Percentiles rank a stretch among this genome's conserved stretches.
Conservation (phyloP, 139 green algal genomes). For the Ulvella scutata region DNA sequence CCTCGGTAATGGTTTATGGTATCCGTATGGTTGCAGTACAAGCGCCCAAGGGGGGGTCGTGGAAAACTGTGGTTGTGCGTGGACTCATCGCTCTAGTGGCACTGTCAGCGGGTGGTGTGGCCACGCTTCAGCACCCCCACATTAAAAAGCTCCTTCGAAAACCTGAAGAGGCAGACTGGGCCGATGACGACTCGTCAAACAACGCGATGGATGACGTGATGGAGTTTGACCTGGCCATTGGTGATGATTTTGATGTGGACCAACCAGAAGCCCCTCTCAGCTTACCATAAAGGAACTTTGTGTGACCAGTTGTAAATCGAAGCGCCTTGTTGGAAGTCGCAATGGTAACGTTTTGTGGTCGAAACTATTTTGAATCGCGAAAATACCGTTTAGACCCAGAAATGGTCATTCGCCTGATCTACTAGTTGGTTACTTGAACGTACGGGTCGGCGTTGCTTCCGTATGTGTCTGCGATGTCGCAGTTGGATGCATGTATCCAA, state of each 20-base stretch:
- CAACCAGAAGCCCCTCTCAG: not conserved
- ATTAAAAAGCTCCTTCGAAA: not conserved
- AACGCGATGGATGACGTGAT: not conserved
- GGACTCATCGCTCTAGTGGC: not conserved
- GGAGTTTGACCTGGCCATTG: not conserved
- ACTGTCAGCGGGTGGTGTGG: not conserved
- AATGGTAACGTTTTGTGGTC: too few relatives aligned
- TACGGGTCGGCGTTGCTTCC: not conserved
- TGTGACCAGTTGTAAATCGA: not conserved
- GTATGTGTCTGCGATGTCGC: not conserved
- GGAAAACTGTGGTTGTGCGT: not conserved
- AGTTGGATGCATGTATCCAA: not conserved
- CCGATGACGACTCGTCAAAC: not conserved
- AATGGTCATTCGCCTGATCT: not conserved
- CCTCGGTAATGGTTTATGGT: not conserved
- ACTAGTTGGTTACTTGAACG: not conserved
- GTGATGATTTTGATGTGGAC: not conserved
- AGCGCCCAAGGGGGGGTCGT: not conserved
- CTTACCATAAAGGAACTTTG: not conserved
- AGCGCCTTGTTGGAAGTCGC: not conserved
- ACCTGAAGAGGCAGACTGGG: not conserved
- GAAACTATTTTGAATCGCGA: not conserved
- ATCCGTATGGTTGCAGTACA: not conserved
- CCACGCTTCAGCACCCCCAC: not conserved
- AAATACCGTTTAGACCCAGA: not conserved